Evolutionary conservation across 2,329 filamentous ascomycete genomes (phyloP), one percentile per base, ranked within the genome.

Genomic region (Penicillium sp.): DNA sequence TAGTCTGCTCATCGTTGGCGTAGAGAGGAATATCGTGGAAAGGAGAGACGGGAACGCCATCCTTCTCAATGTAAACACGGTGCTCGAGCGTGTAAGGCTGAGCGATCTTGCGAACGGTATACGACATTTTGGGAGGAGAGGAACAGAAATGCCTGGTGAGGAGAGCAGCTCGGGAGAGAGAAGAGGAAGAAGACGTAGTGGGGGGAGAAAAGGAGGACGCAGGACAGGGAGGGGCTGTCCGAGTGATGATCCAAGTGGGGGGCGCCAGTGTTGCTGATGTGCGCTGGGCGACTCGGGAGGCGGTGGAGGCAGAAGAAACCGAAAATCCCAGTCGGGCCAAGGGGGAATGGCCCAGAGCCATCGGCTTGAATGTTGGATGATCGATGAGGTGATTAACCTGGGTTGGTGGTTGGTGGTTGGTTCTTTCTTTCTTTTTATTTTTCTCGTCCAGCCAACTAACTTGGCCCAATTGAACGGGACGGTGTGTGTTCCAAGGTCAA

Each of bases 21-120:
- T 93, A 99, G 73, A 99, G 91, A 66, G 95, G 95, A 72, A 99
- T 93, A 80, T 99, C 95, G 86, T 99, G 95, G 88, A 97, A 99
- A 72, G 94, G 91, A 67, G 94, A 98, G 80, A 98, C 81, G 71
- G 92, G 91, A 69, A 91, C 84, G 83, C 94, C 95, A 91, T 98
- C 92, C 86, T 96, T 93, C 87, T 99, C 94, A 78, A 98, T 89
- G 88, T 90, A 99, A 83, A 97, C 89, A 78, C 95, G 92, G 88
- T 97, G 93, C 85, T 98, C 93, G 79, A 97, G 86, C 73, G 95
- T 98, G 86, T 97, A 90, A 75, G 92, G 88, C 75, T 91, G 88
- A 75, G 86, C 95, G 78, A 97, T 85, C 87, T 96, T 97, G 84
- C 93, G 91, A 78, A 91, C 82, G 76, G 85, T 85, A 85, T 92